These are phyloP conservation scores for Durotheca rogersii DNA, from an alignment of 495 filamentous ascomycete species.

Conservation along the genomic window DNA sequence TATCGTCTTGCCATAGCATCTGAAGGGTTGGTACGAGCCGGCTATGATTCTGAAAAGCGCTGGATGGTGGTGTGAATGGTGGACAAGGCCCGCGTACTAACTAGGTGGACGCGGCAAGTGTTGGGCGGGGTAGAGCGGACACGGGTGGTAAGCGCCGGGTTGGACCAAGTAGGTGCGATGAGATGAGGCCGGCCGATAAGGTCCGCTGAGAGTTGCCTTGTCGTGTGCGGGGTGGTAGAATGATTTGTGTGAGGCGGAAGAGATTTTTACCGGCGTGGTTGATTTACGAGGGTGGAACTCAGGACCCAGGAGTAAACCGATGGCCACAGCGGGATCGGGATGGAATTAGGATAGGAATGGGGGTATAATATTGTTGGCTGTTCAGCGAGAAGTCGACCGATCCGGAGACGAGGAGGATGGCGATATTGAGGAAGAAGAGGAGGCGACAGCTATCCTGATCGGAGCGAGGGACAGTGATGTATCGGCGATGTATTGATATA, in stretches of 20 bases:
- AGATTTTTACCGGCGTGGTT: conserved; percentile 9
- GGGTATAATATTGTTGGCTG: background rate
- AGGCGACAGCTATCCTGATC: too few species aligned
- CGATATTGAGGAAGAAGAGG: background rate
- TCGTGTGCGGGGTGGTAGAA: conserved; percentile 23
- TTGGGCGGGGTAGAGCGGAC: too few species aligned
- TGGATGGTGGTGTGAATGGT: background rate
- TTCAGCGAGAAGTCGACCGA: conserved; percentile 10
- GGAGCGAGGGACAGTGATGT: background rate
- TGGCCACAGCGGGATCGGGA: too few species aligned
- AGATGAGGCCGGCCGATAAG: conserved; percentile 2
- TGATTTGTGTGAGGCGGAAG: conserved; percentile 5
- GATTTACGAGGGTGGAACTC: conserved; percentile 1
- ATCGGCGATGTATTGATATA: too few species aligned
- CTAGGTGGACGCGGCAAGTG: too few species aligned
- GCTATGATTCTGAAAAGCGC: background rate
- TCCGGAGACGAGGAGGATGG: background rate
- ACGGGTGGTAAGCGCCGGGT: too few species aligned
- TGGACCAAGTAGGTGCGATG: too few species aligned
- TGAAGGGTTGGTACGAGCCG: conserved; percentile 2
- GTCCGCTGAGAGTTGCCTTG: background rate
- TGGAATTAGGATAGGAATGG: too few species aligned
- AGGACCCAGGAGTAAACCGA: background rate
- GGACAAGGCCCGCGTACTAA: too few species aligned
- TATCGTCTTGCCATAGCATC: conserved; percentile 63